phyloP scores from a whole-genome alignment of 495 filamentous ascomycete genomes.

The Trypethelium eluteriae region DNA sequence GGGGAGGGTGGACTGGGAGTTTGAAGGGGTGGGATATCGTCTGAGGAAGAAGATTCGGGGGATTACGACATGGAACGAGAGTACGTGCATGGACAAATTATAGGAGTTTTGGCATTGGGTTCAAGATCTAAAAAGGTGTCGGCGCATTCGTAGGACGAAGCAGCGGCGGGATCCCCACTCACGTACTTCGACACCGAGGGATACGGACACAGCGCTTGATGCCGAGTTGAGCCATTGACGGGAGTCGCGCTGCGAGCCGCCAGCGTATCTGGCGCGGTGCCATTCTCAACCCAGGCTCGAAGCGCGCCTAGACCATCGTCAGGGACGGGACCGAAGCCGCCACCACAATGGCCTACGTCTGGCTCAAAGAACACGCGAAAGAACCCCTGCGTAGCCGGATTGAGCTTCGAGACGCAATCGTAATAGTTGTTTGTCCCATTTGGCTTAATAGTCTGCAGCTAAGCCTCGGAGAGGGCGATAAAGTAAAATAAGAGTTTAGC shows the following conservation, averaged over 20 bases:
- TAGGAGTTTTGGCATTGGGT: no score
- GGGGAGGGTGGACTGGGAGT: no score
- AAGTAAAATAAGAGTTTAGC: no score
- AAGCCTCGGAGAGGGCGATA: no score
- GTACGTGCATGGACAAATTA: no score
- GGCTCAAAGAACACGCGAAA: constrained; percentile 28
- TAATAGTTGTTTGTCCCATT: not conserved
- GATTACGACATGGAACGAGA: no score
- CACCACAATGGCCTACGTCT: constrained; percentile 34
- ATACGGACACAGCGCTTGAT: constrained; percentile 4
- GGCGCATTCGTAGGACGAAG: no score
- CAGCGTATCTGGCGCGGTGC: constrained; percentile 21
- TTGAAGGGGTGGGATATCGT: no score
- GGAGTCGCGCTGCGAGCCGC: not conserved
- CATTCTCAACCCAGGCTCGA: constrained; percentile 33
- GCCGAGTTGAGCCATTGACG: not conserved
- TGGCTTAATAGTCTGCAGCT: not conserved
- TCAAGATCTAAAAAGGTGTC: no score
- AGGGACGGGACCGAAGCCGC: constrained; percentile 26
- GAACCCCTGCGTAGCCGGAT: constrained; percentile 19
- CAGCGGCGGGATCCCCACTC: no score
- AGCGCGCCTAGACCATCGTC: constrained; percentile 16
- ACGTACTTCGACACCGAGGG: not conserved
- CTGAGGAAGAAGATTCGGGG: no score
- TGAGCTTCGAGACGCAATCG: not conserved